Base-by-base conservation (phyloP, 768 basidiomycete genomes). In the Pulveroboletus sp. region DNA sequence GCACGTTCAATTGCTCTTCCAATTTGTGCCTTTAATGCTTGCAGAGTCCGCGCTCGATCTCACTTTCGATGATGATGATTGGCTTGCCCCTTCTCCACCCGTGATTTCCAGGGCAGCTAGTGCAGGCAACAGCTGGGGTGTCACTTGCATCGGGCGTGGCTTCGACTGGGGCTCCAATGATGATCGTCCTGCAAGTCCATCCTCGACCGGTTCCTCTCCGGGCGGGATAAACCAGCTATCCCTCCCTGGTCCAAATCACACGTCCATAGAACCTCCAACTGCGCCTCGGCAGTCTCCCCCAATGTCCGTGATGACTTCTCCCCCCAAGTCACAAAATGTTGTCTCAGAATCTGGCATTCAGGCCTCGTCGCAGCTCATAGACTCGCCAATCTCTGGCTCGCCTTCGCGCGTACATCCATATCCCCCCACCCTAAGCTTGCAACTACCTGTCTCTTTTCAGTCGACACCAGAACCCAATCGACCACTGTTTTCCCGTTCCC, bases 131-230 rank as follows among this genome's bases (percentile, higher is more conserved):
- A 90, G 87, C 68, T 92, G 87, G 87, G 85, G 85, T 7, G 88
- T 92, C 52, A 91, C 90, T 17, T 88, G 81, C 32, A 84, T 91
- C 40, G 90, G 90, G 11, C 80, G 86, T 40, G 90, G 90, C 16
- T 90, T 89, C 62, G 75, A 87, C 66, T 90, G 89, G 86, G 75
- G 75, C 47, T 68, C 75, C 49, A 69, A 68, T 42, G 65, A 69
- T 36, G 73, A 73, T 31, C 62, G 68, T 31, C 53, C 46, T 42
- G 7, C 53, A 36, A 51, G 35, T 34, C 32, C 45, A 25, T 37
- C 48, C 21, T 29, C 57, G 23, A 17, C 46, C 33, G 16, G 41
- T 23, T 33, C 43, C 16, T 34, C 59, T 39, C 34, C 52, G 31
- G 53, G 44, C 38, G 29, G 47, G 37, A 51, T 47, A 20, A 50